phyloP scores from a whole-genome alignment of 257 asterid genomes.

The Euphrasia confusa region DNA sequence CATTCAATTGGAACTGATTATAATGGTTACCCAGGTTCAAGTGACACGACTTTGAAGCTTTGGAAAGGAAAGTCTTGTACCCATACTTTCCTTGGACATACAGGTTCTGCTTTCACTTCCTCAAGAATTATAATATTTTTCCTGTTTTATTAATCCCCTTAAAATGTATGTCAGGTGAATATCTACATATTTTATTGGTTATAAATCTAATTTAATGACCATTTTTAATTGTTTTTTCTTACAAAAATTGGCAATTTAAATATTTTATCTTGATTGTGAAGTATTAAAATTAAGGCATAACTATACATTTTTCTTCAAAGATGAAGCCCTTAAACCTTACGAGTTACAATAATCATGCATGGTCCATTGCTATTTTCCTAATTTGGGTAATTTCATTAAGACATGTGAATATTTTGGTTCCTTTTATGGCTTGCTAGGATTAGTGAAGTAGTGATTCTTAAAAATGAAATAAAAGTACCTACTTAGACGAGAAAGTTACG shows the following conservation, averaged over 20 bases:
- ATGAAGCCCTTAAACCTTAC: neutral
- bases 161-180: neutral
- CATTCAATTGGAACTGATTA: conserved; percentile 23
- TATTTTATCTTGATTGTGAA: neutral
- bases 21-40: conserved; percentile 63
- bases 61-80: conserved; percentile 84
- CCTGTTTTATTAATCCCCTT: conserved; percentile 9
- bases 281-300: neutral
- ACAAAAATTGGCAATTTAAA: conserved; percentile 13
- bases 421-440: conserved; percentile 10
- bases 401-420: conserved; percentile 1
- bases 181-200: conserved; percentile 1
- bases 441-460: neutral
- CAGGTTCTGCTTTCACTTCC: conserved; percentile 48
- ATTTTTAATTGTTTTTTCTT: conserved; percentile 15
- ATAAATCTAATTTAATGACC: neutral
- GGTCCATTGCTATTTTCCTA: neutral
- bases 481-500: conserved; percentile 16
- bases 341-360: neutral
- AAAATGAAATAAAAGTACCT: neutral
- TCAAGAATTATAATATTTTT: neutral
- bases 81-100: conserved; percentile 74
- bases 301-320: neutral
- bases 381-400: neutral
- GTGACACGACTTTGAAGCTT: conserved; percentile 84